These are phyloP conservation scores for Malus sieversii DNA, from an alignment of 306 rosid genomes.

Conservation along the genomic window DNA sequence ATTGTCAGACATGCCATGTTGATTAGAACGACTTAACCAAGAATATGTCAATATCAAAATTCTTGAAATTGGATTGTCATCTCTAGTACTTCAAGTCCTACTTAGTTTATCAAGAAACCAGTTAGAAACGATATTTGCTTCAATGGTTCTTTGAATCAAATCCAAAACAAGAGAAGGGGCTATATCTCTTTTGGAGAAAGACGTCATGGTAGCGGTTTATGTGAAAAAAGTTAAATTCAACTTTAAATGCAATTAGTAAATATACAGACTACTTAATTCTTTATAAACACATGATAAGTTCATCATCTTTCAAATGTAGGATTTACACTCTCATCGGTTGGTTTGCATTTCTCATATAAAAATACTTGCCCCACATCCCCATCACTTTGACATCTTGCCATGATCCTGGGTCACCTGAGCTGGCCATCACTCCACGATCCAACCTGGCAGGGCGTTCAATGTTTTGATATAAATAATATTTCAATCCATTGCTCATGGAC, in stretches of 20 bases:
- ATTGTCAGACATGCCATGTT: background rate
- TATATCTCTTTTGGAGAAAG: no score
- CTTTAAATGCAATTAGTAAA: no score
- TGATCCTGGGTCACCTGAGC: background rate
- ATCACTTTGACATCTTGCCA: background rate
- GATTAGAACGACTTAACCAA: no score
- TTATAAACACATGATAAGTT: no score
- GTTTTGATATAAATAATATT: background rate
- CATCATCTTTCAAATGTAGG: background rate
- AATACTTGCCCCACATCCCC: background rate
- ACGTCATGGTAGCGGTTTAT: no score
- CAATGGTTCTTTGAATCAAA: background rate
- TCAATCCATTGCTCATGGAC: background rate
- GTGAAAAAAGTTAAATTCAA: no score
- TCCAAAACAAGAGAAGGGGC: background rate
- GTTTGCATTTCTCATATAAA: background rate
- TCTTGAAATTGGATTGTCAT: no score
- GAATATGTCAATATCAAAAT: no score
- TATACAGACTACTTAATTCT: no score
- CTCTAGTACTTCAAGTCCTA: background rate
- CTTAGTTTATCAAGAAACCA: background rate
- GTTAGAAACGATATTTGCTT: background rate
- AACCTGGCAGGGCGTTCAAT: background rate
- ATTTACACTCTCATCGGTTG: background rate
- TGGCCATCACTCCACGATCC: background rate